These are phyloP conservation scores for Pseudoneurospora amorphoporcata DNA, from an alignment of 495 filamentous ascomycete genomes.

Conservation along the genomic window DNA sequence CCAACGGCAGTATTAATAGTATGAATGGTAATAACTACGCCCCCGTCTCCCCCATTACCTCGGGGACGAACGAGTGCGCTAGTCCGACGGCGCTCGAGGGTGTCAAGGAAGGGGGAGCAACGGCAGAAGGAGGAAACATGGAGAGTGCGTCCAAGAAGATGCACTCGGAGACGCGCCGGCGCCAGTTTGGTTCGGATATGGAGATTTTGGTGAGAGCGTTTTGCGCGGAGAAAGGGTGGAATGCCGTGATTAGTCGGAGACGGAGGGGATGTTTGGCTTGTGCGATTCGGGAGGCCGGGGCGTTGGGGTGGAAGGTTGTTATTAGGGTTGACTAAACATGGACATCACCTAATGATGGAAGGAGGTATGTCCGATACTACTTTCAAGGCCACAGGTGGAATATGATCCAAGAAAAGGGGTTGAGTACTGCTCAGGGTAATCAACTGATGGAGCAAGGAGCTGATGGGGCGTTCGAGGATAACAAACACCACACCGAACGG, in stretches of 20 bases:
- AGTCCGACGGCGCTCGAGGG: not conserved
- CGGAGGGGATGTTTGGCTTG: constrained; percentile 56
- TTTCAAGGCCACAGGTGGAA: not conserved
- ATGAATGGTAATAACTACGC: not conserved
- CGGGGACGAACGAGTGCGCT: not conserved
- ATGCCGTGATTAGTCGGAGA: constrained; percentile 56
- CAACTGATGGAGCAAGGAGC: not conserved
- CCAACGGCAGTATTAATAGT: not conserved
- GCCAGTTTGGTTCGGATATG: constrained; percentile 43
- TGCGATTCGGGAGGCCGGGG: constrained; percentile 59
- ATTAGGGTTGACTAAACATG: constrained; percentile 44
- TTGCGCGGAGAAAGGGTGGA: constrained; percentile 57
- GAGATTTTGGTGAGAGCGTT: constrained; percentile 59
- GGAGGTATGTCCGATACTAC: not conserved
- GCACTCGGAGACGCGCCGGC: constrained; percentile 40
- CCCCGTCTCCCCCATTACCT: not conserved
- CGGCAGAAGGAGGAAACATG: not conserved
- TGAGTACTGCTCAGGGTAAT: not conserved
- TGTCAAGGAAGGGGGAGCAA: not conserved
- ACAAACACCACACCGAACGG: not conserved
- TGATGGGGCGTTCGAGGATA: not conserved
- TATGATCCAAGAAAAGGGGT: not conserved
- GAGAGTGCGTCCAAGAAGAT: constrained; percentile 30
- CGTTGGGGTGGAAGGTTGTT: constrained; percentile 54
- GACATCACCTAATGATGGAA: not conserved